A percentile compares a stretch with the other conserved stretches of the same genome.
These are phyloP conservation scores for Pholiota adiposa DNA, from an alignment of 1,284 basidiomycete genomes.

Conservation along the genomic window DNA sequence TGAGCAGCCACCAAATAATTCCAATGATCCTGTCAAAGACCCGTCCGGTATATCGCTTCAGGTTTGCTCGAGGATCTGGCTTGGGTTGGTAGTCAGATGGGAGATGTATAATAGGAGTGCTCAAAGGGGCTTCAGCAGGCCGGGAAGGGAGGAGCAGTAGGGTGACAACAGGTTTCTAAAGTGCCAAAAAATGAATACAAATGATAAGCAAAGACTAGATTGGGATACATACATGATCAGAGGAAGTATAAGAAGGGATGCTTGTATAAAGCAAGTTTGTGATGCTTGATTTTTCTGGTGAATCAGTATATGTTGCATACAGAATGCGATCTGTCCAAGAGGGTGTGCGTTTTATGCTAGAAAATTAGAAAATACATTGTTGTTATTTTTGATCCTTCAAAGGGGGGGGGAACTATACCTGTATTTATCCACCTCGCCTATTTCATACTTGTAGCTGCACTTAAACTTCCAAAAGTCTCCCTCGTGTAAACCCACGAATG, in stretches of 20 bases:
- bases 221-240: conserved; percentile 66
- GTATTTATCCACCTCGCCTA: conserved; percentile 82
- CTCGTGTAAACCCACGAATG: conserved; percentile 78
- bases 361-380: background rate
- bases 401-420: conserved; percentile 48
- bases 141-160: conserved; percentile 60
- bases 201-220: conserved; percentile 3
- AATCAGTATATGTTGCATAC: conserved; percentile 82
- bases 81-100: conserved; percentile 52
- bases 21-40: conserved; percentile 76
- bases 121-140: conserved; percentile 23
- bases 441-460: conserved; percentile 86
- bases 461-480: conserved; percentile 87
- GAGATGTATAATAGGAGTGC: conserved; percentile 49
- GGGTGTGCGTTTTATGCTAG: conserved; percentile 76
- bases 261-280: conserved; percentile 73
- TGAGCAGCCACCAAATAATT: conserved; percentile 73
- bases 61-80: conserved; percentile 53
- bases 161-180: conserved; percentile 72
- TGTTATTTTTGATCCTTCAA: background rate
- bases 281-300: conserved; percentile 57
- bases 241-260: conserved; percentile 77
- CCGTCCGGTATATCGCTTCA: conserved; percentile 69
- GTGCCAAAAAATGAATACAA: background rate
- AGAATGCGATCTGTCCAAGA: conserved; percentile 97